A percentile compares a stretch with the other conserved stretches of the same genome.
Evolutionary conservation across 2,329 filamentous ascomycete genomes (phyloP).

Genomic region (Pestalotiopsis sp.): DNA sequence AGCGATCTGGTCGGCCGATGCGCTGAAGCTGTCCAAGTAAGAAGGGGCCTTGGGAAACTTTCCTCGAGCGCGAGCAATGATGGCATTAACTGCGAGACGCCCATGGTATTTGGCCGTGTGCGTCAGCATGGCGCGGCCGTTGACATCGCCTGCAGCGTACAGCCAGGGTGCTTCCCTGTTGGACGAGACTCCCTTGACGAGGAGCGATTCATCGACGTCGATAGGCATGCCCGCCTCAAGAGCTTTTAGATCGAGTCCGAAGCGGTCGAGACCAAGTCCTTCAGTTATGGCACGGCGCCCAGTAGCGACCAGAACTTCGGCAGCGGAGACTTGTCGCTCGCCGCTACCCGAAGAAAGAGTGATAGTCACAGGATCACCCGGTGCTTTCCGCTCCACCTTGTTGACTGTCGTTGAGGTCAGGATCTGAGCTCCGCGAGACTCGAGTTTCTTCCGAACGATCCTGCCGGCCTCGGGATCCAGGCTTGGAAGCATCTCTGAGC

Average conservation of each 20-base stretch:
- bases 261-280: not conserved
- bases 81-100: conserved; percentile 1
- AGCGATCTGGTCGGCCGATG: not conserved
- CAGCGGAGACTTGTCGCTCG: not conserved
- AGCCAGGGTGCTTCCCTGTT: not conserved
- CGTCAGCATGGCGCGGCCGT: not conserved
- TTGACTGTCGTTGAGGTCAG: not conserved
- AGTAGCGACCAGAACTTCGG: conserved; percentile 3
- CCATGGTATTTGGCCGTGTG: conserved; percentile 6
- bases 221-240: not conserved
- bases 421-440: not conserved
- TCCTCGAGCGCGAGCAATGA: conserved; percentile 15
- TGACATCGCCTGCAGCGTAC: conserved; percentile 4
- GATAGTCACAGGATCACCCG: not conserved
- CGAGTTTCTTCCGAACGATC: not conserved
- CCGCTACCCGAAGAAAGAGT: not conserved
- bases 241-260: not conserved
- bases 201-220: not conserved
- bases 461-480: not conserved
- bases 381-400: not conserved
- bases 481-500: not conserved
- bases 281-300: not conserved
- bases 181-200: not conserved
- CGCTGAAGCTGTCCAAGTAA: not conserved
- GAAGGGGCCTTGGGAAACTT: not conserved